A percentile compares a stretch with the other conserved stretches of the same genome.
phyloP scores from a whole-genome alignment of 2,329 filamentous ascomycete genomes.

The Westerdykella sp. region DNA sequence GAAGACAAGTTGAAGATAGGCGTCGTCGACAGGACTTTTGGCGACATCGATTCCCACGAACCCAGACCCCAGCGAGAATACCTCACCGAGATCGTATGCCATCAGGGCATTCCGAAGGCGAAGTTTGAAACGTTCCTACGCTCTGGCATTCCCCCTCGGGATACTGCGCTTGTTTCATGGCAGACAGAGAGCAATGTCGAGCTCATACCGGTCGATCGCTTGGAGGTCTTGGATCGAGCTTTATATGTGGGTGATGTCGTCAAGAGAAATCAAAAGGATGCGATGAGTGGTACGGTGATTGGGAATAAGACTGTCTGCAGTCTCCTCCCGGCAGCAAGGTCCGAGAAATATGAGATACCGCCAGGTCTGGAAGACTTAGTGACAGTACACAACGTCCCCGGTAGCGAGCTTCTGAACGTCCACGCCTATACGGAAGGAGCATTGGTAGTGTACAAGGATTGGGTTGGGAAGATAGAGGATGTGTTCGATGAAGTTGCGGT shows the following conservation, averaged over 20 bases:
- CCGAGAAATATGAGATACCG: conserved; percentile 19
- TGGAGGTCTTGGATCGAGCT: conserved; percentile 49
- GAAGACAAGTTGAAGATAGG: conserved; percentile 38
- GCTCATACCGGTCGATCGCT: conserved; percentile 38
- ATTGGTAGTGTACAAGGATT: conserved; percentile 50
- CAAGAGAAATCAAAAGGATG: conserved; percentile 43
- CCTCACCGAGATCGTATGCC: conserved; percentile 32
- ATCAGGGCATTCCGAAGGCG: conserved; percentile 23
- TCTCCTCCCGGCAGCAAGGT: conserved; percentile 33
- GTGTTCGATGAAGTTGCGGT: conserved; percentile 47
- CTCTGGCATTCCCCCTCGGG: conserved; percentile 45
- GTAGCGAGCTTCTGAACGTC: conserved; percentile 42
- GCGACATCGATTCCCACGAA: conserved; percentile 42
- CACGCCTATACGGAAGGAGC: conserved; percentile 47
- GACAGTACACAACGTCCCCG: conserved; percentile 38
- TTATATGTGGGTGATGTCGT: conserved; percentile 52
- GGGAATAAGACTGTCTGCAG: conserved; percentile 44
- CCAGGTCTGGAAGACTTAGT: conserved; percentile 23
- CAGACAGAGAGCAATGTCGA: conserved; percentile 38
- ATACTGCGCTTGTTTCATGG: conserved; percentile 48
- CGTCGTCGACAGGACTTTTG: conserved; percentile 40
- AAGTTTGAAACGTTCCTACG: conserved; percentile 38
- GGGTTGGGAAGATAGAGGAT: conserved; percentile 50
- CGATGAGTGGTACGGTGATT: conserved; percentile 51
- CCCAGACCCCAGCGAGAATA: conserved; percentile 40